Evolutionary conservation across 2,329 filamentous ascomycete genomes (phyloP), one percentile per base, ranked within the genome.

Genomic region (Chaetomium strumarium): DNA sequence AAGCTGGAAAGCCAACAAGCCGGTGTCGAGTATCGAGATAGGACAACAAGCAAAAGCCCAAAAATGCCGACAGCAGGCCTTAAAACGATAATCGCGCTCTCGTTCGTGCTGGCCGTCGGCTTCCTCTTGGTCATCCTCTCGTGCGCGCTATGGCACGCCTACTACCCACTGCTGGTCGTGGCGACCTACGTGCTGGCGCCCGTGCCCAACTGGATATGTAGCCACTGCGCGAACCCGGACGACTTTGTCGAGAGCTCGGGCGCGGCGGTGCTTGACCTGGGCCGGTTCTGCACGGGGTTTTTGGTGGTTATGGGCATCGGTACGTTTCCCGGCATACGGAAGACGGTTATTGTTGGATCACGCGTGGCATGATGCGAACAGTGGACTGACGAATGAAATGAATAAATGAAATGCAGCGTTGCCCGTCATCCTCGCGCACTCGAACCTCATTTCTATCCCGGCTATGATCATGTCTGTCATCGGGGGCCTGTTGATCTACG

Each of bases 91-190:
- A 99, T 99, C 72, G 90, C 89, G 60, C 88, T 99, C 63, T 97
- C 93, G 68, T 99, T 99, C 75, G 93, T 99, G 69, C 90, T 99
- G 61, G 93, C 93, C 63, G 93, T 99, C 65, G 93, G 93, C 64
- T 99, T 99, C 76, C 88, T 99, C 65, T 90, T 99, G 62, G 93
- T 97, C 63, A 99, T 99, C 72, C 88, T 99, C 65, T 96, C 91
- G 58, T 95, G 91, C 68, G 93, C 93, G 46, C 83, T 99, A 62
- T 99, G 87, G 81, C 81, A 92, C 68, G 89, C 90, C 72, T 99
- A 95, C 81, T 89, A 93, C 65, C 90, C 93, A 51, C 83, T 99
- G 59, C 83, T 97, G 59, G 93, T 99, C 63, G 93, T 99, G 58
- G 92, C 85, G 63, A 97, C 92, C 63, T 99, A 96, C 75, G 83